Percentiles rank a stretch among this genome's conserved stretches.
Conservation (phyloP, 345 rosid genomes). For the Citrus unshiu region DNA sequence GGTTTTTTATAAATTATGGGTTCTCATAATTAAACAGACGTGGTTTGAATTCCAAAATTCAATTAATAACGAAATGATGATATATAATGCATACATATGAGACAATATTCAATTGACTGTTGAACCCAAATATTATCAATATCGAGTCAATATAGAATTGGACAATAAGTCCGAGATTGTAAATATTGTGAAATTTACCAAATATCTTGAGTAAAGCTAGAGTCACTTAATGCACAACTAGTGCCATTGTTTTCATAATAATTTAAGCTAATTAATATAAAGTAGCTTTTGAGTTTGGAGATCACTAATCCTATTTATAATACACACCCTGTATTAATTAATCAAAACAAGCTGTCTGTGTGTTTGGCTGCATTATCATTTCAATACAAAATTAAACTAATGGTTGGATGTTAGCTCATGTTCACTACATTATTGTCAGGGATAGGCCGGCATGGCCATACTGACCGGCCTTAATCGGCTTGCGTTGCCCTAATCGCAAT, state of each 20-base stretch:
- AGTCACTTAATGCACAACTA: neutral
- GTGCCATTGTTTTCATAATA: neutral
- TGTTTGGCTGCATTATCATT: neutral
- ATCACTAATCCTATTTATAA: neutral
- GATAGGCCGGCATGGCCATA: neutral
- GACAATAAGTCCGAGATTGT: no score
- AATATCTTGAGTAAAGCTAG: neutral
- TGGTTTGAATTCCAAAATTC: no score
- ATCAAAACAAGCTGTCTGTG: neutral
- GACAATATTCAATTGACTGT: no score
- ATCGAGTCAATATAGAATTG: no score
- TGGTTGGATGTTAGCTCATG: constrained; percentile 9
- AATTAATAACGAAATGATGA: no score
- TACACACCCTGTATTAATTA: neutral
- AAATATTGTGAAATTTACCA: no score
- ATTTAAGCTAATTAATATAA: neutral
- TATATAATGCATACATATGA: no score
- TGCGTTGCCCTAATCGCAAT: constrained; percentile 13
- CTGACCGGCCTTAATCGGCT: constrained; percentile 16
- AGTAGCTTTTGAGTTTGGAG: neutral
- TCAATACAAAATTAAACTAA: neutral
- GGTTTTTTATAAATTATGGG: no score
- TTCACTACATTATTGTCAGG: neutral
- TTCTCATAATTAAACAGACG: no score
- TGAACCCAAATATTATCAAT: no score